Evolutionary conservation across 495 filamentous ascomycete species (phyloP), one percentile per base, ranked within the genome.

Genomic region (Aspergillus leporis): DNA sequence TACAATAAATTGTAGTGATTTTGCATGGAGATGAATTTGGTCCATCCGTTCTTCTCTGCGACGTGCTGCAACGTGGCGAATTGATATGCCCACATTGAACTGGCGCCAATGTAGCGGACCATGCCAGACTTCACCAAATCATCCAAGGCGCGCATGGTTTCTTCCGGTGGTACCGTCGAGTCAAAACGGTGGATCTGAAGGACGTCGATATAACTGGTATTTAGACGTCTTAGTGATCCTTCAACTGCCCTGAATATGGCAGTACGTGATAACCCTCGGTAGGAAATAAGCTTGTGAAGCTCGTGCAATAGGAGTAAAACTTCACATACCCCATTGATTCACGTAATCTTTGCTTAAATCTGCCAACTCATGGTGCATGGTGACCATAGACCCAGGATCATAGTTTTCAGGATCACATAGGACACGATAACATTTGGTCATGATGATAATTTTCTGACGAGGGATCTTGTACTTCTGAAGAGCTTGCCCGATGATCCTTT

Each of bases 21-120:
- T 73, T 92, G 89, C 88, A 91, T 91, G 23, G 78, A 82, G 59
- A 91, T 72, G 64, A 91, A 91, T 68, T 86, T 85, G 5, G 87
- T 90, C 87, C 85, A 91, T 19, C 85, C 82, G 60, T 90, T 62
- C 54, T 76, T 74, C 64, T 85, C 82, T 22, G 84, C 84, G n/a
- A 72, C 74, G 60, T 82, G 85, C 70, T 90, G 88, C 66, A 89
- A 72, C 38, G 70, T 71, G 4, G 84, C 81, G 58, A 91, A 88
- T 66, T 90, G 81, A 55, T 81, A 82, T 5, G 85, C 76, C 81
- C 81, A 85, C 87, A 91, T 90, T 31, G 74, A 81, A 55, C 77
- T 82, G 0, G 87, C 87, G 2, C 88, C 87, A 45, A 90, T 84
- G 66, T 91, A 92, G 7, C 79, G 77, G 21, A 90, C 82, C 64